Evolutionary conservation across 805 yeast genomes (phyloP), one percentile per base, ranked within the genome.

Genomic region (Cyberlindnera mississippiensis): DNA sequence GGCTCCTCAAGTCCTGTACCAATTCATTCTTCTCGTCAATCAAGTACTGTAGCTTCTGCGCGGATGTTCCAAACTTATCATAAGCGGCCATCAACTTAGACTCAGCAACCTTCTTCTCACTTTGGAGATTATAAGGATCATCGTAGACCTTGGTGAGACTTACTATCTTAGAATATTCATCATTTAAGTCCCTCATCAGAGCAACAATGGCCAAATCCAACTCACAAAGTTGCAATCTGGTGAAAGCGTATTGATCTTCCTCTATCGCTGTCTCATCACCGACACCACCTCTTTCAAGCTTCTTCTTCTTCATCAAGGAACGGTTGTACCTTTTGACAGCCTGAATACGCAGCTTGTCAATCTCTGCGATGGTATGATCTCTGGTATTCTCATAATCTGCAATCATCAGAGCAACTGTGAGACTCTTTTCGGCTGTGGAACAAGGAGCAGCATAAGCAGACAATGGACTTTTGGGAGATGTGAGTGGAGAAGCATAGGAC

Each of bases 321-420:
- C 28, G 18, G 32, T 44, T 44, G 37, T 44, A 44, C 11, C 37
- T 22, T 22, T 30, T 40, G 7, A 44, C 48, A 4, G 48, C 44
- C 22, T 17, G 18, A 4, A 7, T n/a, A 10, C 44, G 37, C 37
- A 37, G 44, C 10, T 30, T 37, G 15, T 16, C 15, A n/a, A 44
- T 38, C 13, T 42, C 28, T 9, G 28, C 13, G 11, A 37, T 44
- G 15, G 37, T 34, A 30, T 34, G 37, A n/a, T 30, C 4, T 8
- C 31, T 37, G 31, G 28, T 33, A 4, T 29, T 27, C 13, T 19
- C 28, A 16, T 37, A 44, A 18, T 44, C 48, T 37, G 37, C 11
- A 20, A 40, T 37, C 16, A 44, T 44, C 7, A 27, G 14, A 11
- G 39, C 14, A 17, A n/a, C 11, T 7, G 40, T n/a, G 38, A 41